Evolutionary conservation across 73 alveolate genomes (phyloP), one percentile per base, ranked within the genome.

Genomic region (Tetrahymena elliotti): DNA sequence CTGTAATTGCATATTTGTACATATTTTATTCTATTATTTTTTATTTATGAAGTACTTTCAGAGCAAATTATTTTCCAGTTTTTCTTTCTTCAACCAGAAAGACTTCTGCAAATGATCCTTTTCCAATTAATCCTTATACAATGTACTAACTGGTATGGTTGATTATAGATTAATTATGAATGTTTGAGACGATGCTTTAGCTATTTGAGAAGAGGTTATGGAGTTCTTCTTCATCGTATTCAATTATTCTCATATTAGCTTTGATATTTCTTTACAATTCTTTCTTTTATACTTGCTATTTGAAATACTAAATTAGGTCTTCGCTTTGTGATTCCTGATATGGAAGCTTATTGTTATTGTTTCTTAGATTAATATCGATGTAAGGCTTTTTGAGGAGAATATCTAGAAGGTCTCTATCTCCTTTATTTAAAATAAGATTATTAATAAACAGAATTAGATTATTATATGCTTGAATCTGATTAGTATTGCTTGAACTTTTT

Each of bases 101-200:
- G 24, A 98, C 99, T 95, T 98, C 99, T 20, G 99, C 99, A 94
- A 98, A 98, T 2, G 99, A 92, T 37, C 99, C 99, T 96, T 99
- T 84, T 7, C 99, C 99, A 31, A 68, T 68, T 68, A 68, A n/a
- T 0, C 88, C 88, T 1, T 68, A n/a, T 7, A 68, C 38, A 10
- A 68, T 68, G 18, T 68, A 68, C 36, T 68, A 24, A 10, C 88
- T 68, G 0, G 88, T 27, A 18, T 68, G 38, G 33, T 68, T 68
- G 33, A 31, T 35, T 0, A 68, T 68, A 2, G 88, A 68, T 24
- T 68, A 24, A 18, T 16, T 22, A 36, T 68, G 88, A 36, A 68
- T 11, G 22, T 68, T 68, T n/a, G 88, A 68, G 16, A 68, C 36
- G 0, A 68, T 24, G 38, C 88, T 68, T 68, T 68, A 68, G 36